A percentile compares a stretch with the other conserved stretches of the same genome.
Evolutionary conservation across 2,329 filamentous ascomycete genomes (phyloP).

Genomic region (Ilyonectria robusta): DNA sequence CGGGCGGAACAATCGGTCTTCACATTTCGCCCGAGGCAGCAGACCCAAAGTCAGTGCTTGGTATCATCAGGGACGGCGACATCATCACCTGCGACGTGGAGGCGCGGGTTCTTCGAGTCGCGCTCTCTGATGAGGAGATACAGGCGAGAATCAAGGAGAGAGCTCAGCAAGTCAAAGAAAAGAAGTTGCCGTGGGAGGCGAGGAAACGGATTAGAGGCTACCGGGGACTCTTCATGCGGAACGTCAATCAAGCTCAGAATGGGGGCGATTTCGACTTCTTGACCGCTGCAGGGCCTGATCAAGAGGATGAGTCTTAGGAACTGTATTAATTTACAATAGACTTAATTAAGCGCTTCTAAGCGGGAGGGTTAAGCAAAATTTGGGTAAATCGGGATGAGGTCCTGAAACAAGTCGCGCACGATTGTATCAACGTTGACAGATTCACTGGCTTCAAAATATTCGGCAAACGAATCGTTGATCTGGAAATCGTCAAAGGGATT

Average conservation of each 20-base stretch:
- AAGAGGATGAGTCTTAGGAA: not conserved
- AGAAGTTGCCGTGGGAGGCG: conserved; percentile 52
- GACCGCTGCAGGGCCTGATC: conserved; percentile 58
- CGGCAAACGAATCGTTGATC: conserved; percentile 45
- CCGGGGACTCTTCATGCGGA: conserved; percentile 70
- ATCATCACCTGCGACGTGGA: conserved; percentile 83
- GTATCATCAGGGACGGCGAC: conserved; percentile 83
- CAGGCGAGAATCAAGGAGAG: conserved; percentile 71
- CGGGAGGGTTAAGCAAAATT: conserved; percentile 18
- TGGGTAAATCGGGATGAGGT: conserved; percentile 52
- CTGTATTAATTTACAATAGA: not conserved
- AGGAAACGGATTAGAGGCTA: conserved; percentile 66
- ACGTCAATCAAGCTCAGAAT: conserved; percentile 71
- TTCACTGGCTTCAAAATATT: conserved; percentile 48
- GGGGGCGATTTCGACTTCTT: conserved; percentile 76
- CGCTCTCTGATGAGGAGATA: conserved; percentile 81
- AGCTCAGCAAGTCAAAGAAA: conserved; percentile 58
- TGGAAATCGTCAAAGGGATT: conserved; percentile 46
- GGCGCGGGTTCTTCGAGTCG: conserved; percentile 69
- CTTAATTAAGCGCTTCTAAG: not conserved
- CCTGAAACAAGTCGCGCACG: conserved; percentile 54
- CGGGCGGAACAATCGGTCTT: conserved; percentile 90
- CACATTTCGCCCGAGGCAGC: conserved; percentile 91
- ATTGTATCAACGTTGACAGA: conserved; percentile 51
- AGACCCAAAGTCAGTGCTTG: conserved; percentile 81